A percentile compares a stretch with the other conserved stretches of the same genome.
These are phyloP conservation scores for Phytophthora boehmeriae DNA, from an alignment of 352 stramenopile genomes.

Conservation along the genomic window DNA sequence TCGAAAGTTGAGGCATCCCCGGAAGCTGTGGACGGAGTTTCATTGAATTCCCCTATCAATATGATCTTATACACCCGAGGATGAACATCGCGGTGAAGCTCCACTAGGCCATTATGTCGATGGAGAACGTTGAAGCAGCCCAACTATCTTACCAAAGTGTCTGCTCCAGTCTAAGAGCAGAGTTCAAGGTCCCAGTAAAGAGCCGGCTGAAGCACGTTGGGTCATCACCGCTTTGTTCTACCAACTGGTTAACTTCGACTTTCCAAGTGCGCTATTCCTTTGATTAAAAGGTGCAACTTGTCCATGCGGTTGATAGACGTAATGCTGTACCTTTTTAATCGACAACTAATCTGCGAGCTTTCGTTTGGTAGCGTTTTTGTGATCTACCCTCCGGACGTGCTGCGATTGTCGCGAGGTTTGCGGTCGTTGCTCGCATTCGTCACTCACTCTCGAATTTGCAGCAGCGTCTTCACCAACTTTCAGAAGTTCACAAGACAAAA, in stretches of 20 bases:
- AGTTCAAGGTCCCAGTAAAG: not conserved
- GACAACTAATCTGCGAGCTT: not conserved
- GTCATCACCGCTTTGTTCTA: no score
- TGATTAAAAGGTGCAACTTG: no score
- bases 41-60: no score
- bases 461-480: conserved; percentile 9
- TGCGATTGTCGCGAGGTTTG: not conserved
- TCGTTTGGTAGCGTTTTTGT: conserved; percentile 17
- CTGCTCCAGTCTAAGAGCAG: no score
- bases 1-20: no score
- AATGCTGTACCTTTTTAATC: conserved; percentile 10
- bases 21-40: not conserved
- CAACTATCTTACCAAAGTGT: no score
- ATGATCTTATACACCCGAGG: no score
- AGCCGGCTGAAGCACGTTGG: not conserved
- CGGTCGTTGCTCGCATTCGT: conserved; percentile 1
- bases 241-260: no score
- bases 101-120: no score
- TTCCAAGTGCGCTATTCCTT: no score
- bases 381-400: conserved; percentile 4
- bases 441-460: conserved; percentile 29
- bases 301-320: conserved; percentile 2
- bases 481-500: conserved; percentile 8
- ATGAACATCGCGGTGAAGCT: no score
- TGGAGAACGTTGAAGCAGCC: no score